These are phyloP conservation scores for Diutina rugosa DNA, from an alignment of 1,139 yeast genomes.

Conservation along the genomic window DNA sequence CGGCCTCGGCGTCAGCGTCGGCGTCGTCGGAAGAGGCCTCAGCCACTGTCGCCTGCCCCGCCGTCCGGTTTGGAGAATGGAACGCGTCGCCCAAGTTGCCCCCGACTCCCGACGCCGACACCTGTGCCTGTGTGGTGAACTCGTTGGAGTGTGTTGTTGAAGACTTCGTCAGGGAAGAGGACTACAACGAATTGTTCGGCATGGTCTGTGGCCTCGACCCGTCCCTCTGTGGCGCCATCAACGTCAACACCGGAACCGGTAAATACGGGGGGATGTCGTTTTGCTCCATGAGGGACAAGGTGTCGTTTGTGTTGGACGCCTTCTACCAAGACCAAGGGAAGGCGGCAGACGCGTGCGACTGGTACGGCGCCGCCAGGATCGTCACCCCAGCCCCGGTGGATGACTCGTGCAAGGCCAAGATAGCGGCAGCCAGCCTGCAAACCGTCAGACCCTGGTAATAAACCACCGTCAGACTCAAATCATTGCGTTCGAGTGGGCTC, in stretches of 20 bases:
- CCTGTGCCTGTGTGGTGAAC: conserved; percentile 42
- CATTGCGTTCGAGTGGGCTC: too few species aligned
- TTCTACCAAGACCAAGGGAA: conserved; percentile 40
- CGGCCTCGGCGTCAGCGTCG: conserved; percentile 9
- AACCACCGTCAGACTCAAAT: too few species aligned
- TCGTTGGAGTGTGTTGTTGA: conserved; percentile 40
- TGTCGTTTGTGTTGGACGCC: conserved; percentile 47
- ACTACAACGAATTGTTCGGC: conserved; percentile 36
- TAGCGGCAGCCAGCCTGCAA: conserved; percentile 9
- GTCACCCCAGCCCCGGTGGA: conserved; percentile 20
- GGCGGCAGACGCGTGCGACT: conserved; percentile 44
- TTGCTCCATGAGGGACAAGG: conserved; percentile 47
- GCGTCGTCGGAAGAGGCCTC: conserved; percentile 10
- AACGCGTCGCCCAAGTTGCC: conserved; percentile 42
- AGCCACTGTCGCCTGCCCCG: conserved; percentile 32
- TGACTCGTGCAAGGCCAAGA: conserved; percentile 3
- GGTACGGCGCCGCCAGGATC: conserved; percentile 46
- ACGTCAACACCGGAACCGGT: conserved; percentile 43
- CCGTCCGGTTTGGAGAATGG: conserved; percentile 30
- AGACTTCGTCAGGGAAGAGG: conserved; percentile 23
- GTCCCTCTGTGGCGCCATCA: conserved; percentile 35
- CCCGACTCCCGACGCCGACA: conserved; percentile 51
- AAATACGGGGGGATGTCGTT: conserved; percentile 48
- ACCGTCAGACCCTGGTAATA: neutral
- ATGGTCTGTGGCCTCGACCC: conserved; percentile 34